phyloP scores from a whole-genome alignment of 2,329 filamentous ascomycete species.

The Purpureocillium lavendulum region DNA sequence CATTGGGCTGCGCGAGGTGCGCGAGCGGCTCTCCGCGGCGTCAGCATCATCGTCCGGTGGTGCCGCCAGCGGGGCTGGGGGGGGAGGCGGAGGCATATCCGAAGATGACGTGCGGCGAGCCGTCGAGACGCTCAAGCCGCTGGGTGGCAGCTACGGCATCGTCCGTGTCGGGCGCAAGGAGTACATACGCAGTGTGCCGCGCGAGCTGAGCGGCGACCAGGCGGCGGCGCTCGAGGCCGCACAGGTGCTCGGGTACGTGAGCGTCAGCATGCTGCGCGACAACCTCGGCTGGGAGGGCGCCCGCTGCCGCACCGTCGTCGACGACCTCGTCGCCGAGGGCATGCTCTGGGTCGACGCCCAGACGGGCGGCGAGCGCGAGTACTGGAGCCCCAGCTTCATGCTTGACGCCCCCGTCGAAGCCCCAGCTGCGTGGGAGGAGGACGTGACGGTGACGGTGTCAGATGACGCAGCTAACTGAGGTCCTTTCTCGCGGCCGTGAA shows the following conservation, averaged over 20 bases:
- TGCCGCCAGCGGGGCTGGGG: slow-evolving; percentile 64
- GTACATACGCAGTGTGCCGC: slow-evolving; percentile 87
- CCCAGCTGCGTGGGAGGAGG: slow-evolving; percentile 5
- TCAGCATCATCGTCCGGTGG: no score
- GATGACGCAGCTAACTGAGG: no score
- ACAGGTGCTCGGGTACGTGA: slow-evolving; percentile 84
- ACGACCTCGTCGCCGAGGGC: slow-evolving; percentile 81
- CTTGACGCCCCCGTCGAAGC: slow-evolving; percentile 25
- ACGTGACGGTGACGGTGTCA: no score
- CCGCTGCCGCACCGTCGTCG: slow-evolving; percentile 78
- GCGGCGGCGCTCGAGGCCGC: slow-evolving; percentile 85
- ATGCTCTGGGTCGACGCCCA: slow-evolving; percentile 93
- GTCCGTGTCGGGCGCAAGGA: slow-evolving; percentile 74
- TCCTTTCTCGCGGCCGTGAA: no score
- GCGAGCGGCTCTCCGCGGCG: slow-evolving; percentile 57
- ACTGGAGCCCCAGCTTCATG: slow-evolving; percentile 83
- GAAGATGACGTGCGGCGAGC: slow-evolving; percentile 92
- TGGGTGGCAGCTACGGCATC: slow-evolving; percentile 82
- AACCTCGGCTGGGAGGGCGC: slow-evolving; percentile 83
- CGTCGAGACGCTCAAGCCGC: slow-evolving; percentile 75
- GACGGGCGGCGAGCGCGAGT: slow-evolving; percentile 70
- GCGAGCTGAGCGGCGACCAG: slow-evolving; percentile 92
- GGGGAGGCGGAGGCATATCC: slow-evolving; percentile 68
- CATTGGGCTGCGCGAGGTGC: slow-evolving; percentile 74
- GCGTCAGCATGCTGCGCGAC: slow-evolving; percentile 75